A percentile compares a stretch with the other conserved stretches of the same genome.
Conservation (phyloP, 2,329 filamentous ascomycete genomes). For the Xylariaceae sp. region DNA sequence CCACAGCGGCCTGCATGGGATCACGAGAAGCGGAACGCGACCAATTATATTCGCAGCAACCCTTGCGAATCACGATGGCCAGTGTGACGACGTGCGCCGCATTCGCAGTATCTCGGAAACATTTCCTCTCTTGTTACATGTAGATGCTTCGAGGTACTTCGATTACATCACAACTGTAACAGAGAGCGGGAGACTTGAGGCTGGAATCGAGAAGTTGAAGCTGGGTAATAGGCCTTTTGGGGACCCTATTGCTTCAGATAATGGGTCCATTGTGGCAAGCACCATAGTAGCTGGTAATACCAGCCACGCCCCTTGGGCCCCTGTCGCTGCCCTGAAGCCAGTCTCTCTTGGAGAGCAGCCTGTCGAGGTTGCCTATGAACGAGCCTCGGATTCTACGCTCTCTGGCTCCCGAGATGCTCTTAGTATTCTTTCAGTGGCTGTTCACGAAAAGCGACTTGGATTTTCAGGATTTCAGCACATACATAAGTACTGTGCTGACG, state of each 20-base stretch:
- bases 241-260: conserved; percentile 1
- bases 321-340: conserved; percentile 9
- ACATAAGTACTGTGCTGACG: conserved; percentile 1
- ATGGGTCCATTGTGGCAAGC: conserved; percentile 5
- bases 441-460: conserved; percentile 7
- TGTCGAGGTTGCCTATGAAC: conserved; percentile 5
- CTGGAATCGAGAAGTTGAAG: conserved; percentile 1
- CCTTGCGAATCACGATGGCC: conserved; percentile 3
- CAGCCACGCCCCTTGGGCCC: conserved; percentile 2
- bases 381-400: conserved; percentile 8
- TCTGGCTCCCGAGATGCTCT: conserved; percentile 11
- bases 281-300: conserved; percentile 8
- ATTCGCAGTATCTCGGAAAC: conserved; percentile 1
- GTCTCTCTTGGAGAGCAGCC: conserved; percentile 2
- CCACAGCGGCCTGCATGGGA: background rate
- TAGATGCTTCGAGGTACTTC: conserved; percentile 9
- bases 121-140: conserved; percentile 6
- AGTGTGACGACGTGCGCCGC: conserved; percentile 4
- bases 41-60: conserved; percentile 11
- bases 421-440: conserved; percentile 3
- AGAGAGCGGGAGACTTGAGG: background rate
- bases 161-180: conserved; percentile 9
- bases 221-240: background rate
- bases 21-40: background rate
- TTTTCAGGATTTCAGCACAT: conserved; percentile 1